A percentile compares a stretch with the other conserved stretches of the same genome.
phyloP scores from a whole-genome alignment of 768 basidiomycete species.

The Lentinula boryana region DNA sequence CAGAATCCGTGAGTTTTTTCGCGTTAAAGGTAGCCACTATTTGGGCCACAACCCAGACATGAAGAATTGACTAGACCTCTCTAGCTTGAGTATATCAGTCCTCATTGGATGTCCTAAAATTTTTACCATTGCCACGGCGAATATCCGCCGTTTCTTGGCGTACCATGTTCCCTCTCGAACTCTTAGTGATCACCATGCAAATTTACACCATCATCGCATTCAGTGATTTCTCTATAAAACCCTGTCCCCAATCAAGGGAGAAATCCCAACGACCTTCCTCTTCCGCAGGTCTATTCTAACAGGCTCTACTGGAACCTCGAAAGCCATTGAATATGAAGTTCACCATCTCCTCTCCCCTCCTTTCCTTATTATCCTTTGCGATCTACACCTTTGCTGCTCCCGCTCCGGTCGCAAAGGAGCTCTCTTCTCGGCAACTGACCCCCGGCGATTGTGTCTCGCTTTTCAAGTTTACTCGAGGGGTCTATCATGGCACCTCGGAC shows the following conservation, averaged over 20 bases:
- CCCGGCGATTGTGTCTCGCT: constrained; percentile 2
- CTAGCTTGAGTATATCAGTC: no score
- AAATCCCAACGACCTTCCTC: neutral
- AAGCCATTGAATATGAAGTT: neutral
- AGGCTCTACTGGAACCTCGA: neutral
- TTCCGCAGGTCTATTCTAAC: neutral
- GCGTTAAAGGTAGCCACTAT: no score
- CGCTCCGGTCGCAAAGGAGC: neutral
- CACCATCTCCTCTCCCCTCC: neutral
- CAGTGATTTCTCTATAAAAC: neutral
- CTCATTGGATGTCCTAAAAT: no score
- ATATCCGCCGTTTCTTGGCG: neutral
- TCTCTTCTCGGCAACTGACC: neutral
- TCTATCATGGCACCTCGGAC: neutral
- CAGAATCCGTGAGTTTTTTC: no score
- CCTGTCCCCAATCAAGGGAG: neutral
- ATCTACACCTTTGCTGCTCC: neutral
- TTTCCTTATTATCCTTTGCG: neutral
- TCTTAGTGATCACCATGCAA: neutral
- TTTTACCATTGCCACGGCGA: neutral
- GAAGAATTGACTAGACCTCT: no score
- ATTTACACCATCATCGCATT: neutral
- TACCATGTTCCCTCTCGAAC: neutral
- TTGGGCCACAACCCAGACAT: no score
- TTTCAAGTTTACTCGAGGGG: neutral